Percentiles rank a stretch among this genome's conserved stretches.
phyloP scores from a whole-genome alignment of 768 basidiomycete genomes.

The Russula emetica region DNA sequence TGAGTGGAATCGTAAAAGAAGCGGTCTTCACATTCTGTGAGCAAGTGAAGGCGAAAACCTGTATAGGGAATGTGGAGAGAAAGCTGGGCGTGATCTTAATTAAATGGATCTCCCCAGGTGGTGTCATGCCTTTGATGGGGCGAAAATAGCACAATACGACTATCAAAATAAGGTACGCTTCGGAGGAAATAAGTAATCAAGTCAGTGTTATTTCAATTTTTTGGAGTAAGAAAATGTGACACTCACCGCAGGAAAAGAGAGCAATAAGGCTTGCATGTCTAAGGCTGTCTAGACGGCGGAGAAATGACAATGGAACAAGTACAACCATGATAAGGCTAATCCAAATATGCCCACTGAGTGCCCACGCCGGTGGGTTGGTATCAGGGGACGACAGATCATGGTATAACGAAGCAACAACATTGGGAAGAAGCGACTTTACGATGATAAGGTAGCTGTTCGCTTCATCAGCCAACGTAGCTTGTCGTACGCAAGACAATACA shows the following conservation, averaged over 20 bases:
- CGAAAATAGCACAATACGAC: slow-evolving; percentile 77
- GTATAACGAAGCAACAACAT: slow-evolving; percentile 78
- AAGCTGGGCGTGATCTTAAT: slow-evolving; percentile 75
- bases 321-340: slow-evolving; percentile 70
- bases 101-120: slow-evolving; percentile 62
- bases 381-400: slow-evolving; percentile 66
- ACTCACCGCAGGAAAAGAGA: slow-evolving; percentile 81
- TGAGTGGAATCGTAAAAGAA: background rate
- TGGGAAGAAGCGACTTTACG: slow-evolving; percentile 90
- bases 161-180: slow-evolving; percentile 74
- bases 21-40: slow-evolving; percentile 72
- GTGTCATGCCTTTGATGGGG: slow-evolving; percentile 60
- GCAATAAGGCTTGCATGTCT: slow-evolving; percentile 90
- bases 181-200: background rate
- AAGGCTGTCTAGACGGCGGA: slow-evolving; percentile 78
- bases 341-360: slow-evolving; percentile 77
- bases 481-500: slow-evolving; percentile 29
- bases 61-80: slow-evolving; percentile 85
- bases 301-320: slow-evolving; percentile 76
- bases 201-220: slow-evolving; percentile 9
- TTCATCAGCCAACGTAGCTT: background rate
- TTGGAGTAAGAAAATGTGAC: background rate
- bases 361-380: slow-evolving; percentile 69
- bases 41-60: slow-evolving; percentile 90
- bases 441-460: slow-evolving; percentile 75